These are phyloP conservation scores for Beauveria rudraprayagi DNA, from an alignment of 2,329 filamentous ascomycete genomes.

Conservation along the genomic window DNA sequence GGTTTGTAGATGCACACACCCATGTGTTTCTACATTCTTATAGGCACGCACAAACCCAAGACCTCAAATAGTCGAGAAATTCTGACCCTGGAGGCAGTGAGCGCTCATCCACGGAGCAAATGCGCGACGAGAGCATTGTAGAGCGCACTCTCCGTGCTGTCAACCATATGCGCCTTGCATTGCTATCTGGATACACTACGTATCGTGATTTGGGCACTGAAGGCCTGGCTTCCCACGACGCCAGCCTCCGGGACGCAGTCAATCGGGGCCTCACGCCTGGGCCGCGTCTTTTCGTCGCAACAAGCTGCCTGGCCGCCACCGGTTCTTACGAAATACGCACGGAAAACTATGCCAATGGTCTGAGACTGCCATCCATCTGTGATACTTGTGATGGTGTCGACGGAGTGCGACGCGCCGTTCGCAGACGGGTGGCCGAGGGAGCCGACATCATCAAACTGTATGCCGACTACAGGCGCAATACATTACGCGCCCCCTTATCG, in stretches of 20 bases:
- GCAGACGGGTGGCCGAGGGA: slow-evolving; percentile 37
- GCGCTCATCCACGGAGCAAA: slow-evolving; percentile 36
- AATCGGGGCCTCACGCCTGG: slow-evolving; percentile 46
- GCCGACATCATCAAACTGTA: slow-evolving; percentile 46
- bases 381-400: slow-evolving; percentile 40
- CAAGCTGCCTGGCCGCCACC: slow-evolving; percentile 40
- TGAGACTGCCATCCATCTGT: slow-evolving; percentile 22
- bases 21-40: slow-evolving; percentile 49
- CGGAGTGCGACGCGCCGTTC: slow-evolving; percentile 37
- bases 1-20: slow-evolving; percentile 47
- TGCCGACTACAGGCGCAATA: slow-evolving; percentile 38
- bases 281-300: slow-evolving; percentile 48
- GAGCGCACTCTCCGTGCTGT: slow-evolving; percentile 47
- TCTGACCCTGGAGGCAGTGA: slow-evolving; percentile 23
- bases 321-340: slow-evolving; percentile 41
- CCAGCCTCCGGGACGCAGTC: slow-evolving; percentile 43
- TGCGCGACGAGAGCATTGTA: slow-evolving; percentile 49
- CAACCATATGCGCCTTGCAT: slow-evolving; percentile 42
- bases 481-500: slow-evolving; percentile 33
- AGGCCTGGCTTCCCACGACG: slow-evolving; percentile 40
- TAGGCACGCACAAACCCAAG: slow-evolving; percentile 22
- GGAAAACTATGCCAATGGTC: slow-evolving; percentile 31
- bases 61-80: background rate
- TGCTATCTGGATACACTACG: slow-evolving; percentile 51
- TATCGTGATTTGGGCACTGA: slow-evolving; percentile 50